These are phyloP conservation scores for Apiospora sp. DNA, from an alignment of 2,329 filamentous ascomycete genomes.

Conservation along the genomic window DNA sequence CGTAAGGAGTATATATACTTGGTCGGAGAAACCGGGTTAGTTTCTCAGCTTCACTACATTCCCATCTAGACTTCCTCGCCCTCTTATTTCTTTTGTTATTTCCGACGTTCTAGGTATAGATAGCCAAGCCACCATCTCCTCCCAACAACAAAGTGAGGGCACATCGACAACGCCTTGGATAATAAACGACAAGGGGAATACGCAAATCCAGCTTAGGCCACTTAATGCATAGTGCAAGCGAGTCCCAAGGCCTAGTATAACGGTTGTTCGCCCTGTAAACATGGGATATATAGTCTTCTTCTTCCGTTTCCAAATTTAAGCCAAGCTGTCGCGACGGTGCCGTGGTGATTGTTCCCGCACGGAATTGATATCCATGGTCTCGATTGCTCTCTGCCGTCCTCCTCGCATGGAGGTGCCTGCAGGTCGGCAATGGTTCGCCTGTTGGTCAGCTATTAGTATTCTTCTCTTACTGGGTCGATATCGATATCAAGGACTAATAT, in stretches of 20 bases:
- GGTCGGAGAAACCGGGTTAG: not conserved
- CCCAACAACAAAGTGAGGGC: not conserved
- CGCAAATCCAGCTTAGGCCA: not conserved
- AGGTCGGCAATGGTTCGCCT: too few relatives aligned
- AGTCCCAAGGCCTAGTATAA: too few relatives aligned
- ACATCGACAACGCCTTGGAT: not conserved
- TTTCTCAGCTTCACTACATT: not conserved
- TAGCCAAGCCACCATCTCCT: not conserved
- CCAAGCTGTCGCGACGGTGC: not conserved
- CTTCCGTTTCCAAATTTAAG: not conserved
- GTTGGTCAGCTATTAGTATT: too few relatives aligned
- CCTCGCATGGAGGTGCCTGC: not conserved
- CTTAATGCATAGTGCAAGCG: not conserved
- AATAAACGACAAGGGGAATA: not conserved
- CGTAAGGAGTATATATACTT: not conserved
- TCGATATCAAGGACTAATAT: too few relatives aligned
- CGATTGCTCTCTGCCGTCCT: not conserved
- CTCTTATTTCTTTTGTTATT: not conserved
- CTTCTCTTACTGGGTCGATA: too few relatives aligned
- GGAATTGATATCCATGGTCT: not conserved
- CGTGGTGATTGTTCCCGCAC: not conserved
- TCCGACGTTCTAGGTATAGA: too few relatives aligned
- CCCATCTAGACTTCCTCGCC: not conserved
- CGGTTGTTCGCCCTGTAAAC: not conserved
- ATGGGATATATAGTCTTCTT: not conserved